These are phyloP conservation scores for Curvularia lunata DNA, from an alignment of 2,329 filamentous ascomycete genomes.

Conservation along the genomic window DNA sequence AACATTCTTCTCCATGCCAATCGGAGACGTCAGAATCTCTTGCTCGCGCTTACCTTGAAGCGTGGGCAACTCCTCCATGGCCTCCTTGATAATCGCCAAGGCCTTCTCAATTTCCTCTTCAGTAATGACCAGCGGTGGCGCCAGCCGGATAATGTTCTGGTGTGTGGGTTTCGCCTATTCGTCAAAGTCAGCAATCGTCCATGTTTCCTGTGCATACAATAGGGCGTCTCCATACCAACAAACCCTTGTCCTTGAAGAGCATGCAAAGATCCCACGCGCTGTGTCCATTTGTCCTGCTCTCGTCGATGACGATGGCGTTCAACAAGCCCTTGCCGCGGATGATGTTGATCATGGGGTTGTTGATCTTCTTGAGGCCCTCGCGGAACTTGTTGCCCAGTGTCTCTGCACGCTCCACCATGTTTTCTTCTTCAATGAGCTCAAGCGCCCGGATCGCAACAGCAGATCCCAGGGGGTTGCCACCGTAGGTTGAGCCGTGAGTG, in stretches of 20 bases:
- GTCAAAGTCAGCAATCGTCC: slow-evolving; percentile 34
- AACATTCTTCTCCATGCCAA: slow-evolving; percentile 63
- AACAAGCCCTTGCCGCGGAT: slow-evolving; percentile 92
- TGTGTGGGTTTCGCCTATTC: slow-evolving; percentile 94
- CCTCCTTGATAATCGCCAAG: slow-evolving; percentile 78
- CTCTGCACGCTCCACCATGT: slow-evolving; percentile 83
- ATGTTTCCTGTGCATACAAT: slow-evolving; percentile 46
- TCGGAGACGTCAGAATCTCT: slow-evolving; percentile 55
- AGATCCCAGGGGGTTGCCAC: slow-evolving; percentile 93
- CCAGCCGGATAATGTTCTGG: slow-evolving; percentile 96
- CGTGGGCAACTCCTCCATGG: slow-evolving; percentile 79
- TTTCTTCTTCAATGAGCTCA: slow-evolving; percentile 90
- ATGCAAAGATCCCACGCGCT: slow-evolving; percentile 97
- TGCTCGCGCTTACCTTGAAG: slow-evolving; percentile 62
- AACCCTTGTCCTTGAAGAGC: slow-evolving; percentile 91
- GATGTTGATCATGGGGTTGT: slow-evolving; percentile 78
- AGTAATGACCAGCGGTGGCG: slow-evolving; percentile 93
- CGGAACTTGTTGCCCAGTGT: slow-evolving; percentile 83
- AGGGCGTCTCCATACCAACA: slow-evolving; percentile 71
- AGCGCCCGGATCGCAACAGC: slow-evolving; percentile 94
- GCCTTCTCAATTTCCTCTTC: slow-evolving; percentile 83
- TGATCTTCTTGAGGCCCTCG: slow-evolving; percentile 74
- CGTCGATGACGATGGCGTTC: slow-evolving; percentile 96
- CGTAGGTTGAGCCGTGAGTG: slow-evolving; percentile 98
- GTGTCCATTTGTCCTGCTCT: slow-evolving; percentile 81